Evolutionary conservation across 495 filamentous ascomycete species (phyloP).

Genomic region (Aspergillus bertholletiae): DNA sequence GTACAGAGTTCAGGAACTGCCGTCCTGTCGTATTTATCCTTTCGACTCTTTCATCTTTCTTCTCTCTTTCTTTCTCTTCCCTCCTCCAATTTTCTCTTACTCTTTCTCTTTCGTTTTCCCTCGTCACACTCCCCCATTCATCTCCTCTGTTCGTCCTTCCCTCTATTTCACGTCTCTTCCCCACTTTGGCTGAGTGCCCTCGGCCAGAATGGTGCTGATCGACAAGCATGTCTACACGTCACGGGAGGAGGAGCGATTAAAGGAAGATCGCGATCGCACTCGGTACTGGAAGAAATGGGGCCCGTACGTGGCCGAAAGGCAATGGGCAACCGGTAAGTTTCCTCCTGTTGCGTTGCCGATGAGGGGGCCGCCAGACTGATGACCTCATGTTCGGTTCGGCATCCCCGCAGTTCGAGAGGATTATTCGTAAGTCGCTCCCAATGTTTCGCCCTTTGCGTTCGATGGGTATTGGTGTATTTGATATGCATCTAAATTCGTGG

Average conservation of each 20-base stretch:
- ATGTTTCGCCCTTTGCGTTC: too few species aligned
- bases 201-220: slow-evolving; percentile 65
- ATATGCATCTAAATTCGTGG: background rate
- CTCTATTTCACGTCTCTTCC: slow-evolving; percentile 30
- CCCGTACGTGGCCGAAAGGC: slow-evolving; percentile 57
- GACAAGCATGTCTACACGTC: slow-evolving; percentile 80
- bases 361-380: slow-evolving; percentile 20
- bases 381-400: slow-evolving; percentile 14
- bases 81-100: slow-evolving; percentile 1
- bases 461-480: too few species aligned
- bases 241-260: slow-evolving; percentile 82
- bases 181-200: background rate
- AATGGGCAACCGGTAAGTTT: slow-evolving; percentile 80
- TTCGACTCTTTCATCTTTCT: slow-evolving; percentile 1
- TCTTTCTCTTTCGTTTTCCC: slow-evolving; percentile 1
- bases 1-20: slow-evolving; percentile 1
- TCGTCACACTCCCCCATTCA: slow-evolving; percentile 1
- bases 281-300: slow-evolving; percentile 98
- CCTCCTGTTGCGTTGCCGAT: slow-evolving; percentile 2
- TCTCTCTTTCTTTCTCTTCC: slow-evolving; percentile 3
- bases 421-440: slow-evolving; percentile 65
- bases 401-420: slow-evolving; percentile 76
- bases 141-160: background rate
- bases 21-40: background rate
- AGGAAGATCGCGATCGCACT: slow-evolving; percentile 72